Evolutionary conservation across 768 basidiomycete species (phyloP).

Genomic region (Mycena vulgaris): DNA sequence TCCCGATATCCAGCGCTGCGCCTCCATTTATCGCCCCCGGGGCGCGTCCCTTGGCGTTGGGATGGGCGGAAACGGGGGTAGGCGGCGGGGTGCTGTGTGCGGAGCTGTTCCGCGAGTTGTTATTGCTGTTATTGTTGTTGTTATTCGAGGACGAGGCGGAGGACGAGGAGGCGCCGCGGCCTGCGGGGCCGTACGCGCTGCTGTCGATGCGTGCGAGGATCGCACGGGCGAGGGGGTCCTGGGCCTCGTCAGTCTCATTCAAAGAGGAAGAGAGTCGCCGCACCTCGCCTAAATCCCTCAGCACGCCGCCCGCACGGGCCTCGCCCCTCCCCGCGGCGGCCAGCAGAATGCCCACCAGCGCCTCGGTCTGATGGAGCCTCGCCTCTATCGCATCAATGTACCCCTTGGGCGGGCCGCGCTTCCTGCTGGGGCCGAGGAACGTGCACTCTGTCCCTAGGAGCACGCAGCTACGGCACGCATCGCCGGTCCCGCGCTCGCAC

Average conservation of each 20-base stretch:
- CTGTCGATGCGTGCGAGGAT: conserved; percentile 88
- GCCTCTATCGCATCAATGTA: conserved; percentile 97
- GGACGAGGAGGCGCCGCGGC: conserved; percentile 47
- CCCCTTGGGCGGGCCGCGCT: conserved; percentile 92
- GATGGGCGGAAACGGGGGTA: no score
- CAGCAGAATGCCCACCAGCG: conserved; percentile 86
- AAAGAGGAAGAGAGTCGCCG: conserved; percentile 8
- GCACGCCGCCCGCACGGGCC: conserved; percentile 18
- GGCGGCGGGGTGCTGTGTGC: neutral
- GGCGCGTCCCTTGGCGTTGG: neutral
- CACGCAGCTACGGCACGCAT: conserved; percentile 82
- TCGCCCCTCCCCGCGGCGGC: conserved; percentile 51
- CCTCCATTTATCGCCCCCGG: neutral
- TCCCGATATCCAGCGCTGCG: neutral
- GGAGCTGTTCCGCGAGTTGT: neutral
- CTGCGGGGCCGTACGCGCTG: conserved; percentile 83
- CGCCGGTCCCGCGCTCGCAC: conserved; percentile 76
- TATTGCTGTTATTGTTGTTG: neutral
- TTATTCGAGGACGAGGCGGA: neutral
- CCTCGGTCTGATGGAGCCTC: conserved; percentile 92
- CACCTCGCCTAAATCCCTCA: conserved; percentile 25
- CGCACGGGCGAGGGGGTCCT: conserved; percentile 86
- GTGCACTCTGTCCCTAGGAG: conserved; percentile 84
- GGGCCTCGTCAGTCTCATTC: conserved; percentile 15
- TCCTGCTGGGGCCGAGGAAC: conserved; percentile 83